Evolutionary conservation across 2,329 filamentous ascomycete genomes (phyloP).

Genomic region (Paraphoma sp.): DNA sequence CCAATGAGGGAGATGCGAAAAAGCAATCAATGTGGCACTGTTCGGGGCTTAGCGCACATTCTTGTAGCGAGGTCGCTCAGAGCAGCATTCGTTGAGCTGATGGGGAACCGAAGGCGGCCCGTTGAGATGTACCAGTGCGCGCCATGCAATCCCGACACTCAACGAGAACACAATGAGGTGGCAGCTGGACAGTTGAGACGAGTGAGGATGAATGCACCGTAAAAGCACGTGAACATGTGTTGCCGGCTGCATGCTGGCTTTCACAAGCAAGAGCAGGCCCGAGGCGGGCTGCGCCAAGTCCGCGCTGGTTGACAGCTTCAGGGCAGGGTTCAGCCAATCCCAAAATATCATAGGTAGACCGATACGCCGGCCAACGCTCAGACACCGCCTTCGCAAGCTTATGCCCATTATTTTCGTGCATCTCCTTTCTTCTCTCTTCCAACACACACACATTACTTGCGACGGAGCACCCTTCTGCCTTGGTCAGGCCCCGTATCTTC

Average conservation of each 20-base stretch:
- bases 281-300: slow-evolving; percentile 1
- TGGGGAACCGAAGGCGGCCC: slow-evolving; percentile 24
- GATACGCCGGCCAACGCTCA: slow-evolving; percentile 18
- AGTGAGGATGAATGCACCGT: background rate
- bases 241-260: background rate
- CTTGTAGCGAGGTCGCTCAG: background rate
- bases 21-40: slow-evolving; percentile 4
- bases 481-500: slow-evolving; percentile 87
- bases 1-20: slow-evolving; percentile 1
- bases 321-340: slow-evolving; percentile 6
- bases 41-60: slow-evolving; percentile 11
- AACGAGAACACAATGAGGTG: background rate
- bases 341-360: slow-evolving; percentile 11
- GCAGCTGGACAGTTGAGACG: background rate
- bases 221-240: background rate
- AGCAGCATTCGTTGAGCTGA: slow-evolving; percentile 18
- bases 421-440: slow-evolving; percentile 19
- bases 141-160: slow-evolving; percentile 5
- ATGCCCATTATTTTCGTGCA: slow-evolving; percentile 13
- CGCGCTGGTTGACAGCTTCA: slow-evolving; percentile 1
- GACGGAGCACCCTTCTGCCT: slow-evolving; percentile 92
- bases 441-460: slow-evolving; percentile 51
- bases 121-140: slow-evolving; percentile 14
- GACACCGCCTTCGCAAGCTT: slow-evolving; percentile 33
- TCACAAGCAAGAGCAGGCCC: background rate